These are phyloP conservation scores for Escallonia rubra DNA, from an alignment of 129 eudicot species.

Conservation along the genomic window DNA sequence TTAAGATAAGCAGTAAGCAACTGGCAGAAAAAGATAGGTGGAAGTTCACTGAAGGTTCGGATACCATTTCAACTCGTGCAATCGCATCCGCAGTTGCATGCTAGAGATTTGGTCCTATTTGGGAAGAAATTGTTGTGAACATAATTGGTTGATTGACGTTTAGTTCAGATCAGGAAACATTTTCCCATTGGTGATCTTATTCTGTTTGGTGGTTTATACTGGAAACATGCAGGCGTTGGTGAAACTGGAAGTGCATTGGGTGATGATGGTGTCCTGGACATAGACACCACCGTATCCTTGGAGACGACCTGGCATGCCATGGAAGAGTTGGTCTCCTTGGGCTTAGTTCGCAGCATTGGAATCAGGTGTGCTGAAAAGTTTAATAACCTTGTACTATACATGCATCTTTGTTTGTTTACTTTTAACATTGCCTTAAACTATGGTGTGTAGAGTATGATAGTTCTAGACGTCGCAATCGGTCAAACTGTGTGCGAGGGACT, in stretches of 20 bases:
- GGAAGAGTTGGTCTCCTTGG: slow-evolving; percentile 81
- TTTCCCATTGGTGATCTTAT: neutral
- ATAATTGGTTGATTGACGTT: too few relatives aligned
- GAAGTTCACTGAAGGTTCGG: neutral
- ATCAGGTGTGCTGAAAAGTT: slow-evolving; percentile 45
- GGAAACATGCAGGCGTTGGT: slow-evolving; percentile 59
- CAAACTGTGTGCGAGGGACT: too few relatives aligned
- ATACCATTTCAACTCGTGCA: too few relatives aligned
- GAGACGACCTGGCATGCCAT: slow-evolving; percentile 93
- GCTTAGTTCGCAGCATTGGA: slow-evolving; percentile 85
- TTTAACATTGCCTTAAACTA: neutral
- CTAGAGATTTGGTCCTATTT: neutral
- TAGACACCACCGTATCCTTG: slow-evolving; percentile 70
- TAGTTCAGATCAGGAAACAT: neutral
- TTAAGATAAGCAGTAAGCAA: neutral
- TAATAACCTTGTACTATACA: neutral
- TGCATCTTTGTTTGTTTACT: neutral
- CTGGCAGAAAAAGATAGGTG: neutral
- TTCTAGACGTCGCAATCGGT: too few relatives aligned
- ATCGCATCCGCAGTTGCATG: too few relatives aligned
- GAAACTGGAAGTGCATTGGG: slow-evolving; percentile 71
- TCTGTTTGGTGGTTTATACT: neutral
- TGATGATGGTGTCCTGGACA: slow-evolving; percentile 80
- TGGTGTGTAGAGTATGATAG: too few relatives aligned
- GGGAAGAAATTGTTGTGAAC: too few relatives aligned